phyloP scores from a whole-genome alignment of 148 eudicot species.

The Rheum nobile region DNA sequence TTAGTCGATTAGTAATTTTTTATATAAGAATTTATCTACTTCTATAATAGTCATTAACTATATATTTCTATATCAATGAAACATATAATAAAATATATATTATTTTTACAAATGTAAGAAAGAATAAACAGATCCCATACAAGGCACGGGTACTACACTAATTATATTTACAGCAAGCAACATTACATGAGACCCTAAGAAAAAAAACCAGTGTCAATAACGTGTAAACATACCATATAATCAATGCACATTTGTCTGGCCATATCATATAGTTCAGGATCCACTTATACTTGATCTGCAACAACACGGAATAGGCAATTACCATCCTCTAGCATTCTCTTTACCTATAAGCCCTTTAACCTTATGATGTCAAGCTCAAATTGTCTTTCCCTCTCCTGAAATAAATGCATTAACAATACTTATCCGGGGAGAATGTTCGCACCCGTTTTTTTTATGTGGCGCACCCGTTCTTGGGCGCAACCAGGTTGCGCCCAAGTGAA shows the following conservation, averaged over 20 bases:
- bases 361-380: conserved; percentile 86
- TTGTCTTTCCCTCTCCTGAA: conserved; percentile 85
- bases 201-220: background rate
- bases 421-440: too few relatives aligned
- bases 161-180: background rate
- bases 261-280: conserved; percentile 80
- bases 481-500: too few relatives aligned
- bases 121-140: too few relatives aligned
- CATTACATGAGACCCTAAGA: background rate
- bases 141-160: too few relatives aligned
- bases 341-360: conserved; percentile 80
- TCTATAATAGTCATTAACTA: too few relatives aligned
- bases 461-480: too few relatives aligned
- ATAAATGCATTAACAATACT: conserved; percentile 3
- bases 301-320: conserved; percentile 97
- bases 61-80: too few relatives aligned
- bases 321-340: conserved; percentile 87
- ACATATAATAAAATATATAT: too few relatives aligned
- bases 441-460: too few relatives aligned
- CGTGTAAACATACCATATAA: conserved; percentile 60
- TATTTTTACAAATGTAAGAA: too few relatives aligned
- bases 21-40: too few relatives aligned
- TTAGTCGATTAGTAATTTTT: too few relatives aligned
- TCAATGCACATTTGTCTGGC: conserved; percentile 97
- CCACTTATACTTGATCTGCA: conserved; percentile 99